Evolutionary conservation across 2,329 filamentous ascomycete species (phyloP).

Genomic region (Blastomyces parvus): DNA sequence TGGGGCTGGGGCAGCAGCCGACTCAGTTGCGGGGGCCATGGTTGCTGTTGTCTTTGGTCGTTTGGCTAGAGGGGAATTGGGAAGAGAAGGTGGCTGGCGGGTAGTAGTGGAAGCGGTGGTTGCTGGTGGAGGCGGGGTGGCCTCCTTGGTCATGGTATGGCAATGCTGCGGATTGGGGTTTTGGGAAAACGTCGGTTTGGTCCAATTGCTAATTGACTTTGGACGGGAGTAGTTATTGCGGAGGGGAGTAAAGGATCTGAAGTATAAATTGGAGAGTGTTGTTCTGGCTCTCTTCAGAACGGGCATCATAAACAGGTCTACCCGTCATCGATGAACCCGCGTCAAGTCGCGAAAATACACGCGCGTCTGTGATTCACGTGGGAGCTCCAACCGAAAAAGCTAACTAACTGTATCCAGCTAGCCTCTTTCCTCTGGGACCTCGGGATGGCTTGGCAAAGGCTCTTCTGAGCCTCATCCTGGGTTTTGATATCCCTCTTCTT

Average conservation of each 20-base stretch:
- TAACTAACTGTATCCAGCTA: neutral
- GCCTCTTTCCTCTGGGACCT: neutral
- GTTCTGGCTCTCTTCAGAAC: neutral
- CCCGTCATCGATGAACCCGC: neutral
- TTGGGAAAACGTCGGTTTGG: neutral
- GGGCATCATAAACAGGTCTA: neutral
- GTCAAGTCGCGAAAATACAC: neutral
- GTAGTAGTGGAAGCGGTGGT: conserved; percentile 20
- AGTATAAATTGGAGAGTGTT: neutral
- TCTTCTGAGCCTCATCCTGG: too few species aligned
- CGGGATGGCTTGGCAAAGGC: too few species aligned
- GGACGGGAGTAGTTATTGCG: neutral
- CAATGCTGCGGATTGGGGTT: conserved; percentile 18
- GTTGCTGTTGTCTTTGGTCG: conserved; percentile 52
- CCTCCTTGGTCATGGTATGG: conserved; percentile 36
- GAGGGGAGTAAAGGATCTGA: neutral
- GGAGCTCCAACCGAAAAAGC: too few species aligned
- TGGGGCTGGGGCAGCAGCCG: conserved; percentile 19
- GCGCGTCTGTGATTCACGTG: neutral
- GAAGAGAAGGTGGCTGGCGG: conserved; percentile 49
- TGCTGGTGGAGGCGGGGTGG: conserved; percentile 30
- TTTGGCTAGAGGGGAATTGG: conserved; percentile 68
- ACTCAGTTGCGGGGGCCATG: conserved; percentile 19
- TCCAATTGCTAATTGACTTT: neutral
- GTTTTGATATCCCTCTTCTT: too few species aligned